phyloP scores from a whole-genome alignment of 2,329 filamentous ascomycete genomes.

The Colletotrichum eremochloae region DNA sequence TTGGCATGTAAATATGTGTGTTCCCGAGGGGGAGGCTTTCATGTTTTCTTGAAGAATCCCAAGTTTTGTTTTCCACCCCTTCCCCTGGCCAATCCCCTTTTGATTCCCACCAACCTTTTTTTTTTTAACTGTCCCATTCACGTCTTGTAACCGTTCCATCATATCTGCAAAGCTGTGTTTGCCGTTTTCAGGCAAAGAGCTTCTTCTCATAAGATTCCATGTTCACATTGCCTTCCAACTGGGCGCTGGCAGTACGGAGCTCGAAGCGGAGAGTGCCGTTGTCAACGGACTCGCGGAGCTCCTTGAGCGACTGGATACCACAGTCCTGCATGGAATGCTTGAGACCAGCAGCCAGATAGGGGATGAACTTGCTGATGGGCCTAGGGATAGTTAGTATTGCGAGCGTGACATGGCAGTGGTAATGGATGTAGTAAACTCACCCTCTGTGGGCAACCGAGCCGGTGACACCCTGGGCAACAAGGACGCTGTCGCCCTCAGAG shows the following conservation, averaged over 20 bases:
- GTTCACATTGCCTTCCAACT: conserved; percentile 97
- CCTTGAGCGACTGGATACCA: conserved; percentile 83
- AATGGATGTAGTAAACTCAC: conserved; percentile 51
- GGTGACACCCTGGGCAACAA: conserved; percentile 97
- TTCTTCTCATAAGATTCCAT: conserved; percentile 99
- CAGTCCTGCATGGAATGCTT: conserved; percentile 99
- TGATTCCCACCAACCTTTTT: conserved; percentile 22
- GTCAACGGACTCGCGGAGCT: conserved; percentile 81
- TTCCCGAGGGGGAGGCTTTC: conserved; percentile 10
- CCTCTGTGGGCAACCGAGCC: conserved; percentile 85
- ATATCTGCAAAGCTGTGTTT: conserved; percentile 13
- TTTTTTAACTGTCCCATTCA: neutral
- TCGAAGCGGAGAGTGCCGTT: conserved; percentile 89
- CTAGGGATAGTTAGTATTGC: conserved; percentile 56
- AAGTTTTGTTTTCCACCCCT: conserved; percentile 9
- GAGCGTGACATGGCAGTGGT: neutral
- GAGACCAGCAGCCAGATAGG: conserved; percentile 93
- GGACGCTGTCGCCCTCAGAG: conserved; percentile 93
- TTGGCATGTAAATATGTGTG: conserved; percentile 8
- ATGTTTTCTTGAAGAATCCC: conserved; percentile 5
- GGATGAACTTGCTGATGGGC: conserved; percentile 93
- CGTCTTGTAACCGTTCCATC: conserved; percentile 22
- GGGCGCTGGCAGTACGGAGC: conserved; percentile 91
- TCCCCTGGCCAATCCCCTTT: conserved; percentile 18
- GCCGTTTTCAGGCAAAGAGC: conserved; percentile 81